Percentiles rank a stretch among this genome's conserved stretches.
Evolutionary conservation across 345 rosid species (phyloP).

Genomic region (Streptanthus diversifolius): DNA sequence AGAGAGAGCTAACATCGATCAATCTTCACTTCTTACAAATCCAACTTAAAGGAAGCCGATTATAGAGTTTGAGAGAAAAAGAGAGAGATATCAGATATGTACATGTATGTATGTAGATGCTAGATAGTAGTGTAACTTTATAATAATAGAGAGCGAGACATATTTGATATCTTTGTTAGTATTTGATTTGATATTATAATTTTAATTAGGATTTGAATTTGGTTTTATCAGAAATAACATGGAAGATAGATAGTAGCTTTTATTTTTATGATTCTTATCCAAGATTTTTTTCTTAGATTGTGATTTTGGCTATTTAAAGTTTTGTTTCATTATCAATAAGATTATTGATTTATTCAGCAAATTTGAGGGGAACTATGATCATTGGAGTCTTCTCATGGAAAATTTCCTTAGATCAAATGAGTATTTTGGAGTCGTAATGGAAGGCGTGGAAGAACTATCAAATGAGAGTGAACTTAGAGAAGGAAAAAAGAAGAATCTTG

Average conservation of each 20-base stretch:
- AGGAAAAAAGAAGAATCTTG: background rate
- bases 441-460: background rate
- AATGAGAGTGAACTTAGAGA: background rate
- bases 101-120: background rate
- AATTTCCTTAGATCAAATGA: background rate
- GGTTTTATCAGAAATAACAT: no score
- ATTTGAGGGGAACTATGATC: background rate
- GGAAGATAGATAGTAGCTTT: no score
- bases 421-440: background rate
- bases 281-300: no score
- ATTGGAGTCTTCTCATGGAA: constrained; percentile 16
- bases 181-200: no score
- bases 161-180: constrained; percentile 26
- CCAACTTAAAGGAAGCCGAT: background rate
- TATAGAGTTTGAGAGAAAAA: constrained; percentile 3
- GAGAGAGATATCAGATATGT: background rate
- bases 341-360: no score
- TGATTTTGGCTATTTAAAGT: no score
- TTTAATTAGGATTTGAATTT: no score
- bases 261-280: no score
- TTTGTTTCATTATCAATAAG: no score
- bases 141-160: constrained; percentile 12
- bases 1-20: constrained; percentile 71
- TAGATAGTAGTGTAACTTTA: background rate
- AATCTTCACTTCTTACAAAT: constrained; percentile 10